Evolutionary conservation across 2,329 filamentous ascomycete species (phyloP), one percentile per base, ranked within the genome.

Genomic region (Dothidotthia symphoricarpi): DNA sequence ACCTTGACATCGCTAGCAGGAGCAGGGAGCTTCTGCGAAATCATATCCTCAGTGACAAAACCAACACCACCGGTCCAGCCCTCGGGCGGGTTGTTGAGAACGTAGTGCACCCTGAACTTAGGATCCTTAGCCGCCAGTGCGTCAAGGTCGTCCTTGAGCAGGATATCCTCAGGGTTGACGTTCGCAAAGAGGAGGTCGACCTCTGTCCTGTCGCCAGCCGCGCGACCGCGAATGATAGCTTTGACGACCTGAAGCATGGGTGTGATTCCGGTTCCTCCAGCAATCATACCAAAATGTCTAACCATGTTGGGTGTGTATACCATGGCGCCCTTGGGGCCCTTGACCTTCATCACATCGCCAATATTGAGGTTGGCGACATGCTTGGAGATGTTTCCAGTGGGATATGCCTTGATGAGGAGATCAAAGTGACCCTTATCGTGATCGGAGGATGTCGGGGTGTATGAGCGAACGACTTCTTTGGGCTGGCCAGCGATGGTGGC

Each of bases 251-350:
- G 93, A 49, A 97, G 80, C 93, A 98, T 98, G 45, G 93, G 93
- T 8, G 93, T 97, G 69, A 98, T 97, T 56, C 93, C 93, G 24
- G 93, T 97, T 51, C 93, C 93, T 54, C 93, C 93, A 49, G 93
- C 89, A 64, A 98, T 88, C 93, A 98, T 98, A 64, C 90, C 93
- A 55, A 98, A 95, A 71, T 87, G 87, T 51, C 87, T 84, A 57
- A 91, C 88, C 86, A 98, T 91, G 77, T 96, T 96, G 57, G 91
- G 89, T 13, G 85, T 88, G 75, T 98, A 98, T 48, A 95, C 87
- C 78, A 98, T 96, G 57, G 91, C 91, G 57, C 93, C 93, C 79
- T 97, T 97, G 69, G 93, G 93, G 8, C 93, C 93, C 59, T 81
- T 83, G 59, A 97, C 85, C 67, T 88, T 88, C 77, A 98, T 93